A percentile compares a stretch with the other conserved stretches of the same genome.
Evolutionary conservation across 192 early-diverging fungal genomes (phyloP).

Genomic region (Coemansia sp.): DNA sequence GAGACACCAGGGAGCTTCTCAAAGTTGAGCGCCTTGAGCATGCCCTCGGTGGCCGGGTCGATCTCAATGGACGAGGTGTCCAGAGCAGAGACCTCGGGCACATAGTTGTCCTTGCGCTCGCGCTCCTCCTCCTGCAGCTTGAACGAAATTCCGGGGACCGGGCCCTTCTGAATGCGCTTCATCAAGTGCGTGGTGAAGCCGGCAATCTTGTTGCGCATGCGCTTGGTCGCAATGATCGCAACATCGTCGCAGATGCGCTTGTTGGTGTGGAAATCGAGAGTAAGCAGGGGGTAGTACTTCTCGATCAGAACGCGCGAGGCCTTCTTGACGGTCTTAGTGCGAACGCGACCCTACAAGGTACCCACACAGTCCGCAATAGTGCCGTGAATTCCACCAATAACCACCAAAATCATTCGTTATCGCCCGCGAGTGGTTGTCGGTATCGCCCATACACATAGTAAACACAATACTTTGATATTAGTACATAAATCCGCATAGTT

Average conservation of each 20-base stretch:
- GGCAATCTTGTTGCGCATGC: conserved; percentile 99
- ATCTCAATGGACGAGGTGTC: conserved; percentile 88
- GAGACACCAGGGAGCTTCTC: conserved; percentile 85
- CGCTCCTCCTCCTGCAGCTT: conserved; percentile 99
- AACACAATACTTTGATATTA: background rate
- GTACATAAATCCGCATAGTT: background rate
- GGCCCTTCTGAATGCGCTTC: conserved; percentile 98
- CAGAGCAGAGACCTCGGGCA: conserved; percentile 97
- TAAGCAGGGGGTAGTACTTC: conserved; percentile 99
- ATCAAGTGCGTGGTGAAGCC: conserved; percentile 99
- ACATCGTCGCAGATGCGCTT: conserved; percentile 98
- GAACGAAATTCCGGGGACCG: conserved; percentile 99
- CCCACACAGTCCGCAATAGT: background rate
- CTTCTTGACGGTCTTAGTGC: conserved; percentile 99
- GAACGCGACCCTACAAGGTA: conserved; percentile 79
- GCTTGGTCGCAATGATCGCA: conserved; percentile 97
- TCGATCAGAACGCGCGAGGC: conserved; percentile 99
- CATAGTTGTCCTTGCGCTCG: conserved; percentile 99
- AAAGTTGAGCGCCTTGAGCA: conserved; percentile 96
- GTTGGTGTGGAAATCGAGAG: conserved; percentile 99
- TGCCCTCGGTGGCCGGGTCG: conserved; percentile 91
- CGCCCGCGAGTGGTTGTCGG: background rate
- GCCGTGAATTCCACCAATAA: background rate
- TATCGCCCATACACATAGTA: background rate
- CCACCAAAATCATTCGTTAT: background rate